Evolutionary conservation across 2,329 filamentous ascomycete genomes (phyloP).

Genomic region (Whalleya microplaca): DNA sequence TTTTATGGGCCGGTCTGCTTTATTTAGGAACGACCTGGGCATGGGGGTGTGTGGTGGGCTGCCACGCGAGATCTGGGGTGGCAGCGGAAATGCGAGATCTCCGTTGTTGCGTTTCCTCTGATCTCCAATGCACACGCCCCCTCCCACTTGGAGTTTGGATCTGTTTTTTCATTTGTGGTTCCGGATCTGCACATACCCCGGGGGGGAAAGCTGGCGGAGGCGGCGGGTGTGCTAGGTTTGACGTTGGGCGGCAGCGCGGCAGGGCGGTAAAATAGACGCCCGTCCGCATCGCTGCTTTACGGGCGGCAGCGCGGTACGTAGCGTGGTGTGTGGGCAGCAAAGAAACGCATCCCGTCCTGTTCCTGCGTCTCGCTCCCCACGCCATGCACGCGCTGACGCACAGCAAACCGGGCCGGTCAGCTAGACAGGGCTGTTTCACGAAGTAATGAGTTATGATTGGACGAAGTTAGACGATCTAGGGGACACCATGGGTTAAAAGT

Average conservation of each 20-base stretch:
- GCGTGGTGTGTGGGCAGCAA: conserved; percentile 20
- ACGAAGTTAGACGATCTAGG: conserved; percentile 39
- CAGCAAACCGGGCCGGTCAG: conserved; percentile 31
- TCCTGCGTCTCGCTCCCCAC: conserved; percentile 37
- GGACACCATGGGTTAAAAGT: conserved; percentile 45
- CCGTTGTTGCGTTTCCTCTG: conserved; percentile 9
- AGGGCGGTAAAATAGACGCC: conserved; percentile 41
- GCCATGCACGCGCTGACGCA: conserved; percentile 33
- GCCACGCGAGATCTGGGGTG: conserved; percentile 25
- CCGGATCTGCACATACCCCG: conserved; percentile 33
- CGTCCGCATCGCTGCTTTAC: conserved; percentile 47
- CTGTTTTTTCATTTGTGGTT: conserved; percentile 26
- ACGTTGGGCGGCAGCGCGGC: conserved; percentile 33
- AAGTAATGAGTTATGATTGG: conserved; percentile 61
- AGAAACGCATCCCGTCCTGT: conserved; percentile 33
- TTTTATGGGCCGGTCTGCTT: conserved; percentile 28
- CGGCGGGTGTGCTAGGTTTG: conserved; percentile 26
- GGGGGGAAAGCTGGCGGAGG: conserved; percentile 27
- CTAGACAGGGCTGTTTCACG: conserved; percentile 46
- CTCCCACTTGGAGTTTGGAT: conserved; percentile 22
- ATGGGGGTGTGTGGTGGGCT: conserved; percentile 9
- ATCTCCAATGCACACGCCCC: conserved; percentile 38
- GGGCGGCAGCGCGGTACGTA: conserved; percentile 28
- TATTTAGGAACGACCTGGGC: conserved; percentile 19
- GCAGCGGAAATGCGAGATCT: conserved; percentile 37